Evolutionary conservation across 73 alveolate species (phyloP), one percentile per base, ranked within the genome.

Genomic region (Paramecium sonneborni): DNA sequence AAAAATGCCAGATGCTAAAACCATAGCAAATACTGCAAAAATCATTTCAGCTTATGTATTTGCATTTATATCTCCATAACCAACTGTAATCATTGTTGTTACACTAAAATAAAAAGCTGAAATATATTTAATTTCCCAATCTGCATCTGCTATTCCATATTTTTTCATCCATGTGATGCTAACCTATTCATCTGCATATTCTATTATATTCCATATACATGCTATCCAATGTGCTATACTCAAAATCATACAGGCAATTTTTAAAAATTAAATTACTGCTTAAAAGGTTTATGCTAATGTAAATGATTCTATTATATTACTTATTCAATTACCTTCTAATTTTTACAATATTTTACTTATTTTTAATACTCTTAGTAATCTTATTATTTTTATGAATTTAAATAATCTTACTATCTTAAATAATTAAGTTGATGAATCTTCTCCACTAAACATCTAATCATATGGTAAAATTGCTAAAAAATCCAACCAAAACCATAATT

Each of bases 11-110:
- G 86, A 70, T 1, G 86, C 86, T 32, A 70, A 28, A 1, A 70
- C 57, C 86, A 70, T 70, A 8, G 86, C 26, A 70, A 70, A 70
- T 70, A 70, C 37, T 10, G 58, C 55, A 70, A 70, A 70, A 5
- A 48, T 48, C 84, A 74, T 86, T 48, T 92, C 96, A 23, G 72
- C 52, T 11, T 90, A 32, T 32, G 91, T 92, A 39, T 68, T 14
- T 30, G 94, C 90, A 38, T 88, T 28, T 41, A 92, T 92, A 74
- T 96, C 97, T 11, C 98, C 98, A 90, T 96, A 96, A 1, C 98
- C 98, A 37, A 96, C 97, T 0, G 98, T 96, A 4, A 95, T 93
- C 85, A 96, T 79, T 24, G 98, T 96, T 28, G 98, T 96, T 48
- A 96, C 93, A 56, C 96, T 93, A 92, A 92, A 96, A 84, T 96